Conservation (phyloP, 768 basidiomycete genomes). For the Pisolithus sp. region DNA sequence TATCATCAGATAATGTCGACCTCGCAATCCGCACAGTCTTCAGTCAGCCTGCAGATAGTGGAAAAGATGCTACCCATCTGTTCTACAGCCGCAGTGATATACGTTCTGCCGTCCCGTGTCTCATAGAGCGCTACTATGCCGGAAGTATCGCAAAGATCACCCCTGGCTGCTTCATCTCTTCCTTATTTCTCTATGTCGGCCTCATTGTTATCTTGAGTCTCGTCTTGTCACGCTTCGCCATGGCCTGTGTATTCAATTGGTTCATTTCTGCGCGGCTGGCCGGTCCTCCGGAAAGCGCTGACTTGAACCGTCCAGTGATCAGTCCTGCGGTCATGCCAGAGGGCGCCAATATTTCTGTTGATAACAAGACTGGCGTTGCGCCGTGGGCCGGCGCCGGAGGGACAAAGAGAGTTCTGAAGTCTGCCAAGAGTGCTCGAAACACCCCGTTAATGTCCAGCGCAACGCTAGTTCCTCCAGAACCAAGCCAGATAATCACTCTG, state of each 20-base stretch:
- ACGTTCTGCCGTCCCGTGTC: slow-evolving; percentile 66
- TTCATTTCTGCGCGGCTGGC: slow-evolving; percentile 82
- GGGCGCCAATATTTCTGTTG: slow-evolving; percentile 90
- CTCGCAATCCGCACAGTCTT: slow-evolving; percentile 73
- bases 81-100: slow-evolving; percentile 71
- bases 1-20: slow-evolving; percentile 76
- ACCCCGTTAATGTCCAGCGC: slow-evolving; percentile 47
- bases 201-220: slow-evolving; percentile 88
- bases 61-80: slow-evolving; percentile 86
- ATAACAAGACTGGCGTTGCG: slow-evolving; percentile 87
- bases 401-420: slow-evolving; percentile 45
- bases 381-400: slow-evolving; percentile 76
- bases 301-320: slow-evolving; percentile 78
- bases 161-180: slow-evolving; percentile 90
- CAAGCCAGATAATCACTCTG: slow-evolving; percentile 58
- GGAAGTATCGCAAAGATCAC: slow-evolving; percentile 96
- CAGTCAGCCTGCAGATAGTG: slow-evolving; percentile 41
- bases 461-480: slow-evolving; percentile 46
- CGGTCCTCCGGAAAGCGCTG: slow-evolving; percentile 61
- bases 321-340: slow-evolving; percentile 95
- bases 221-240: slow-evolving; percentile 85
- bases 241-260: slow-evolving; percentile 98
- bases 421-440: slow-evolving; percentile 32
- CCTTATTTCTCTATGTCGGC: slow-evolving; percentile 83
- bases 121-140: slow-evolving; percentile 80